phyloP scores from a whole-genome alignment of 257 asterid species.

The Datura wrightii region DNA sequence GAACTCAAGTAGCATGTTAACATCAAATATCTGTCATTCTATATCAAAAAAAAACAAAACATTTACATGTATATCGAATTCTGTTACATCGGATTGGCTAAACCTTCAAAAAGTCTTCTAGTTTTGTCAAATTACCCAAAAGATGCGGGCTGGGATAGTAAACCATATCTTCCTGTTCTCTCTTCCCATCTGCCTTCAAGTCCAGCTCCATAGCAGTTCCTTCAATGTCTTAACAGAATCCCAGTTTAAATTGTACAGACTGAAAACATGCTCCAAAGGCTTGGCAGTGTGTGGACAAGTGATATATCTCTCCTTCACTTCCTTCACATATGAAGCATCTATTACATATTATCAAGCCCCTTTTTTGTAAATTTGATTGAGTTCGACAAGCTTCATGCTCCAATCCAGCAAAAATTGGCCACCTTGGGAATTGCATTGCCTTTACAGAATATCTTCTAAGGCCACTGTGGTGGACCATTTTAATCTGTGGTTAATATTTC shows the following conservation, averaged over 20 bases:
- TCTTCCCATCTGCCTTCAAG: background rate
- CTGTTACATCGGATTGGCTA: background rate
- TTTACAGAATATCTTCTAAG: background rate
- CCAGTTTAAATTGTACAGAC: conserved; percentile 19
- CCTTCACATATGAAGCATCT: conserved; percentile 24
- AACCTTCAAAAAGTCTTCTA: background rate
- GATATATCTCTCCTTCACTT: conserved; percentile 17
- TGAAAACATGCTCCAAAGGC: background rate
- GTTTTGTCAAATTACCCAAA: background rate
- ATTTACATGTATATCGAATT: background rate
- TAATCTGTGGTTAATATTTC: conserved; percentile 16
- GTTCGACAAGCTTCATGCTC: background rate
- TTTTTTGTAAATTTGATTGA: background rate
- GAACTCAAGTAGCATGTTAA: background rate
- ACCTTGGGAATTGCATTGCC: background rate
- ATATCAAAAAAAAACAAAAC: background rate
- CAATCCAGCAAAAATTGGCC: background rate
- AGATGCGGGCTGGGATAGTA: background rate
- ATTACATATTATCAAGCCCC: background rate
- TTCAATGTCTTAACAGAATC: background rate
- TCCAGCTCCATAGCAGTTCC: background rate
- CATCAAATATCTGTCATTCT: conserved; percentile 2
- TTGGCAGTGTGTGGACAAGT: background rate
- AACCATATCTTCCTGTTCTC: conserved; percentile 9
- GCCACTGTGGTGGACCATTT: background rate